A percentile compares a stretch with the other conserved stretches of the same genome.
Conservation (phyloP, 108 stramenopile species). For the Skeletonema grethae region DNA sequence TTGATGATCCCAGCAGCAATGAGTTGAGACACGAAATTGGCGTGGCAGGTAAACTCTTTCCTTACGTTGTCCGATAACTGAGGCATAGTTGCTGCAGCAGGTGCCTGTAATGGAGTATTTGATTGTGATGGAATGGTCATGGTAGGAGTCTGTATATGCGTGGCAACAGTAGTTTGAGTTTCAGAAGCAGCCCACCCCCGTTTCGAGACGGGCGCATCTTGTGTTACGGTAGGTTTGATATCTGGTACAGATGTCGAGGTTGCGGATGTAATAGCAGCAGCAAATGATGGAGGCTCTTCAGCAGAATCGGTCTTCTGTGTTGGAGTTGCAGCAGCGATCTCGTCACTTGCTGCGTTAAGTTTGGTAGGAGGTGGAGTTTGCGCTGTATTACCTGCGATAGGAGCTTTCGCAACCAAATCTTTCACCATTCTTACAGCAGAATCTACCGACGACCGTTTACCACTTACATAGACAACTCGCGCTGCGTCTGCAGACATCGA, state of each 20-base stretch:
- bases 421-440: constrained; percentile 74
- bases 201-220: constrained; percentile 15
- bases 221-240: constrained; percentile 14
- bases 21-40: constrained; percentile 81
- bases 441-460: constrained; percentile 73
- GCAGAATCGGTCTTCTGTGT: constrained; percentile 9
- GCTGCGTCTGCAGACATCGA: constrained; percentile 69
- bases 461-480: constrained; percentile 87
- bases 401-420: constrained; percentile 79
- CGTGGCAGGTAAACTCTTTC: constrained; percentile 66
- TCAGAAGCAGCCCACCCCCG: constrained; percentile 23
- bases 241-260: constrained; percentile 10
- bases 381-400: constrained; percentile 50
- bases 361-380: constrained; percentile 15
- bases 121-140: background rate
- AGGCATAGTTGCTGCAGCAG: background rate
- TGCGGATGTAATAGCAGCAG: constrained; percentile 35
- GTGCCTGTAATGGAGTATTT: background rate
- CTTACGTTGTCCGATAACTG: constrained; percentile 16
- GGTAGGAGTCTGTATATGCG: background rate
- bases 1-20: constrained; percentile 91
- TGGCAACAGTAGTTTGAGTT: constrained; percentile 13
- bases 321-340: constrained; percentile 18
- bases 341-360: constrained; percentile 8
- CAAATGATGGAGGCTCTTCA: constrained; percentile 34